These are phyloP conservation scores for Cardamine occulta DNA, from an alignment of 345 rosid species.

Conservation along the genomic window DNA sequence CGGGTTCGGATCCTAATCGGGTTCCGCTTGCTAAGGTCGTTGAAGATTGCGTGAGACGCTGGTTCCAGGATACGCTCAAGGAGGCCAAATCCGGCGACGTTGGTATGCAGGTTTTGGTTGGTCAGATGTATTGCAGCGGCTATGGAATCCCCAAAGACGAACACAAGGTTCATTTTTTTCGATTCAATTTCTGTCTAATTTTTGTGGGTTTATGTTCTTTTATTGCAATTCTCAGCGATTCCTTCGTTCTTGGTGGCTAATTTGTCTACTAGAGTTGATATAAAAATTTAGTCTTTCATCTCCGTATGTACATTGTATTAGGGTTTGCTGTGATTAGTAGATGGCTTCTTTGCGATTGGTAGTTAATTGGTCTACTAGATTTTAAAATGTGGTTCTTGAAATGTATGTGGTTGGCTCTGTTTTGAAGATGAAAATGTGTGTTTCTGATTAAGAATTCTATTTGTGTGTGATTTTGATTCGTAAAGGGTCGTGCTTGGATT, in stretches of 20 bases:
- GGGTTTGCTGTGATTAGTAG: background rate
- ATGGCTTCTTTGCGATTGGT: background rate
- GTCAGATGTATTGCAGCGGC: conserved; percentile 82
- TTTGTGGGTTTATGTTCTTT: conserved; percentile 14
- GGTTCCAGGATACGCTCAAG: conserved; percentile 78
- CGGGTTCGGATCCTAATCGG: conserved; percentile 46
- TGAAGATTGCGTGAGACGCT: conserved; percentile 66
- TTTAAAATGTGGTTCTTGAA: background rate
- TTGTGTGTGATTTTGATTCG: conserved; percentile 6
- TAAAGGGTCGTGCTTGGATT: conserved; percentile 77
- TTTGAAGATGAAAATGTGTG: background rate
- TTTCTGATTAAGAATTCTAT: background rate
- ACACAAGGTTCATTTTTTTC: conserved; percentile 55
- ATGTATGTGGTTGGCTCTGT: background rate
- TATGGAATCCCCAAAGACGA: conserved; percentile 75
- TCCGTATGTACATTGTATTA: conserved; percentile 16
- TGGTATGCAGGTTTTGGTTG: conserved; percentile 80
- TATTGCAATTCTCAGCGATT: background rate
- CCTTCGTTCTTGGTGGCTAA: background rate
- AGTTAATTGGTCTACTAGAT: background rate
- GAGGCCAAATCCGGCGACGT: conserved; percentile 78
- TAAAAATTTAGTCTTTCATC: conserved; percentile 2
- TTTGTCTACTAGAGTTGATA: background rate
- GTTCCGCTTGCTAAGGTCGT: conserved; percentile 70
- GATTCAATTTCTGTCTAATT: background rate